phyloP scores from a whole-genome alignment of 768 basidiomycete genomes.

The Mycena vitilis region DNA sequence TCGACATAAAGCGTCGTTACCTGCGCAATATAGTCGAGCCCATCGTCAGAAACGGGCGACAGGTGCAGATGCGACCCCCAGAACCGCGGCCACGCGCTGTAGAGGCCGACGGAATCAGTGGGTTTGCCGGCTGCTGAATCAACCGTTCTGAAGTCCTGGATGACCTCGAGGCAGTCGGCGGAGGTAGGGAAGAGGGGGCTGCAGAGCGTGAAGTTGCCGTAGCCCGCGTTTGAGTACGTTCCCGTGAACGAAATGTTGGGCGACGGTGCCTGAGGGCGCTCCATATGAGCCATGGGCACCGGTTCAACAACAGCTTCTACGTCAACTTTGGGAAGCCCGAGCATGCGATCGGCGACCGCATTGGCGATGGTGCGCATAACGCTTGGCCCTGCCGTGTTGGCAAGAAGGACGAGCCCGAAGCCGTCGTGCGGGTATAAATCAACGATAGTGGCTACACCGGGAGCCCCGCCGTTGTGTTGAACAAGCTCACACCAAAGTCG shows the following conservation, averaged over 20 bases:
- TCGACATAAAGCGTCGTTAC: slow-evolving; percentile 46
- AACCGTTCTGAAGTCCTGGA: slow-evolving; percentile 42
- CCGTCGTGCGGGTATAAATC: slow-evolving; percentile 48
- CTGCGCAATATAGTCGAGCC: slow-evolving; percentile 33
- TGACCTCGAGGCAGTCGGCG: slow-evolving; percentile 38
- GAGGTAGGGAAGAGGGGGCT: slow-evolving; percentile 38
- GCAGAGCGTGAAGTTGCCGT: slow-evolving; percentile 53
- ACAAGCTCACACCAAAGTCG: slow-evolving; percentile 43
- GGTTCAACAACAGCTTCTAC: not conserved
- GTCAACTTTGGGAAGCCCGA: slow-evolving; percentile 18
- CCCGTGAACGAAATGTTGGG: slow-evolving; percentile 45
- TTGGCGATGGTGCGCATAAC: slow-evolving; percentile 27
- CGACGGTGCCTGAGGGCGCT: not conserved
- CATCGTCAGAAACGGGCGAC: slow-evolving; percentile 19
- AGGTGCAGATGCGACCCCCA: slow-evolving; percentile 53
- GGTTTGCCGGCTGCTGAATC: slow-evolving; percentile 29
- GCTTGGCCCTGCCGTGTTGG: slow-evolving; percentile 39
- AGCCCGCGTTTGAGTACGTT: slow-evolving; percentile 51
- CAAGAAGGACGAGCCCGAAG: slow-evolving; percentile 49
- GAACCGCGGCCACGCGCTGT: slow-evolving; percentile 46
- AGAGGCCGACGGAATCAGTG: slow-evolving; percentile 30
- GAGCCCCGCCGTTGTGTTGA: slow-evolving; percentile 47
- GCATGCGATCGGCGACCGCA: slow-evolving; percentile 33
- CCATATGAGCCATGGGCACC: not conserved
- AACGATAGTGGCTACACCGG: slow-evolving; percentile 44